These are phyloP conservation scores for Gastrolobium bilobum DNA, from an alignment of 306 rosid genomes.

Conservation along the genomic window DNA sequence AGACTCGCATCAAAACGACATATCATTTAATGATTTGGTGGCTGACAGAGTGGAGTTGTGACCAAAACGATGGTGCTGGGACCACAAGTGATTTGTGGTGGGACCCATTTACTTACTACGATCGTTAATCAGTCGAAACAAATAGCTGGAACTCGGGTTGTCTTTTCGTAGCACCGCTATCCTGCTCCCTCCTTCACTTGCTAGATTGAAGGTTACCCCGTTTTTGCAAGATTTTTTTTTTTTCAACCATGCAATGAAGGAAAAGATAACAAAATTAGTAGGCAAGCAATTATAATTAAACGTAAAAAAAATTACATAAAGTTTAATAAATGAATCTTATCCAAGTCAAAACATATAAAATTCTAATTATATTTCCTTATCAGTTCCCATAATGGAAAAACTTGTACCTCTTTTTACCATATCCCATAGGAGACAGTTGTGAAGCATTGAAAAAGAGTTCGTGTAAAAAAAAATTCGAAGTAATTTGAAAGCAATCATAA, in stretches of 20 bases:
- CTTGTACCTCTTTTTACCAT: neutral
- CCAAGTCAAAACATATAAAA: neutral
- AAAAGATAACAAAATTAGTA: neutral
- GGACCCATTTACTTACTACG: conserved; percentile 34
- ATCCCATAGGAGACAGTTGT: neutral
- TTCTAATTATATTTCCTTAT: neutral
- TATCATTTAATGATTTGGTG: neutral
- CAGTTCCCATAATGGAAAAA: neutral
- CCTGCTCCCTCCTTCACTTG: neutral
- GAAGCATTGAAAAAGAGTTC: neutral
- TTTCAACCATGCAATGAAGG: too few relatives aligned
- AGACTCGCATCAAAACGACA: conserved; percentile 15
- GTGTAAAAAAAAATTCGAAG: neutral
- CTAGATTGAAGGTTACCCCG: neutral
- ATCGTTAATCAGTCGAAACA: conserved; percentile 14
- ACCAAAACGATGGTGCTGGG: neutral
- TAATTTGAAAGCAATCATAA: neutral
- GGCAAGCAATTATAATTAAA: too few relatives aligned
- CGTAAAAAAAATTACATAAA: neutral
- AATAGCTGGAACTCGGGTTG: conserved; percentile 48
- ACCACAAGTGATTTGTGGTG: conserved; percentile 29
- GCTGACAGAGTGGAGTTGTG: neutral
- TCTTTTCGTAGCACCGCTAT: conserved; percentile 37
- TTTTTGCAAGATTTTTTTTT: neutral
- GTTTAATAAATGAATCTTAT: neutral